These are phyloP conservation scores for Lithocarpus polystachyus DNA, from an alignment of 306 rosid genomes.

Conservation along the genomic window DNA sequence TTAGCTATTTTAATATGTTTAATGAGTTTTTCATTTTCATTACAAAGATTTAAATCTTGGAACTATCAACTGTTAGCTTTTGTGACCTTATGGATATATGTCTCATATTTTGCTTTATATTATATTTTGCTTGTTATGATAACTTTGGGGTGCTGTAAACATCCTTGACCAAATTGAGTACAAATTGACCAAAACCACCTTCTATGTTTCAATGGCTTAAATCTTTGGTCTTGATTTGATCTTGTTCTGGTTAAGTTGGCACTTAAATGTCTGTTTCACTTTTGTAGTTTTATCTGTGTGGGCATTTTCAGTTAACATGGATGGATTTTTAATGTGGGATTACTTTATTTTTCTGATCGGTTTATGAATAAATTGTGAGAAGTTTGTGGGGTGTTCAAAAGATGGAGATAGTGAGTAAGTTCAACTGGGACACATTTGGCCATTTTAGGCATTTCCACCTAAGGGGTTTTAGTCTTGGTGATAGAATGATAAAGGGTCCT, in stretches of 20 bases:
- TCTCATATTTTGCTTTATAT: too few relatives aligned
- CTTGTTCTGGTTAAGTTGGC: not conserved
- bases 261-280: not conserved
- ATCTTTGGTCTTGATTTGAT: not conserved
- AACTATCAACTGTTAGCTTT: too few relatives aligned
- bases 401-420: slow-evolving; percentile 43
- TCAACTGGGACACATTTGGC: slow-evolving; percentile 31
- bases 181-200: too few relatives aligned
- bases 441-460: slow-evolving; percentile 41
- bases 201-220: too few relatives aligned
- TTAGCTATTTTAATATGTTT: too few relatives aligned
- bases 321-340: not conserved
- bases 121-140: too few relatives aligned
- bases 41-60: too few relatives aligned
- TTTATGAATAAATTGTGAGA: slow-evolving; percentile 23
- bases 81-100: too few relatives aligned
- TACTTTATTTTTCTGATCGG: slow-evolving; percentile 5
- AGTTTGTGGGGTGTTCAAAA: slow-evolving; percentile 34
- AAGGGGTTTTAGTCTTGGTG: slow-evolving; percentile 33
- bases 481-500: slow-evolving; percentile 43
- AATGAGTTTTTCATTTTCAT: too few relatives aligned
- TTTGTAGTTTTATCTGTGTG: slow-evolving; percentile 7
- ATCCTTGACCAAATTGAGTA: too few relatives aligned
- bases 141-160: too few relatives aligned
- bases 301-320: not conserved